Evolutionary conservation across 2,329 filamentous ascomycete genomes (phyloP), one percentile per base, ranked within the genome.

Genomic region (Coniochaeta prunicola): DNA sequence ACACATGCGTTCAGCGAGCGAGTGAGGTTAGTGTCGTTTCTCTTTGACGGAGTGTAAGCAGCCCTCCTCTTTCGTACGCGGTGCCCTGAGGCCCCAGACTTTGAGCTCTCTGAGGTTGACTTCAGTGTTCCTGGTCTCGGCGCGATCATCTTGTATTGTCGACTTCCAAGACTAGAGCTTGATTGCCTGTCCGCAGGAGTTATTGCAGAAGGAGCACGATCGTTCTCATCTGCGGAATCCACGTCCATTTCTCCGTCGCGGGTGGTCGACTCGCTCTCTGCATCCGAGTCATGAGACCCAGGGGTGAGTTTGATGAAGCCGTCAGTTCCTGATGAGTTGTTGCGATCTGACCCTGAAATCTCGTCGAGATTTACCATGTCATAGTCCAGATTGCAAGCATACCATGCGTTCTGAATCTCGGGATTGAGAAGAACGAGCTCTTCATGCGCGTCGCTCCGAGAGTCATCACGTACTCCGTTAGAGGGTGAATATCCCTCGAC

Each of bases 1-100:
- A 67, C 65, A 31, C 65, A 66, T 3, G 65, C 64, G 42, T 65
- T 63, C 15, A 65, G 58, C 54, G 62, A 60, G 4, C 64, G 64
- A 1, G 64, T 67, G 7, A 67, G 59, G 30, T 66, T 63, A 2
- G 65, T 67, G 28, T 65, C 65, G 12, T 57, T 56, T 38, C 62
- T 63, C 56, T 65, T 63, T 10, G 59, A 42, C 1, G 60, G 60
- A 9, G 64, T 59, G 24, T 65, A 66, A 4, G 59, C 60, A 34
- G 64, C 61, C 33, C 65, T 61, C 60, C 63, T 65, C 57, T 67
- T 66, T 21, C 63, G 59, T 36, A 63, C 53, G 4, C 60, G 60
- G 40, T 59, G 33, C 1, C 58, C 59, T 2, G 61, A 60, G 15
- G 57, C 34, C 17, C 63, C 61, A 5, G 60, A 56, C 9, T 48